Conservation (phyloP, 768 basidiomycete genomes). For the Sutorius australiensis region DNA sequence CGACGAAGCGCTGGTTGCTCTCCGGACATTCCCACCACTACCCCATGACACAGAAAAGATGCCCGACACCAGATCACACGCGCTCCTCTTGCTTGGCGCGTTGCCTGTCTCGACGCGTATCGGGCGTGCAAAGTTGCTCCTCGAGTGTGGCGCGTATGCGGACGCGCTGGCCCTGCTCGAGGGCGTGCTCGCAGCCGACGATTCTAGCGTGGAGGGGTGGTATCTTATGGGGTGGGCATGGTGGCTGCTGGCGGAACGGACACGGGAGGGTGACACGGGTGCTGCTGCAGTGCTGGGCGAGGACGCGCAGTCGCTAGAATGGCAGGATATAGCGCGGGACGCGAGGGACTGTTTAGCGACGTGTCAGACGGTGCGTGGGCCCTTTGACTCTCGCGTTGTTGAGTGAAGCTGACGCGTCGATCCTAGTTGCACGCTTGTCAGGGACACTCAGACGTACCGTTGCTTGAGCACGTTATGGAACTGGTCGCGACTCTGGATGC, state of each 20-base stretch:
- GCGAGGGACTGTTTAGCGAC: conserved; percentile 79
- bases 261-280: conserved; percentile 51
- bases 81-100: conserved; percentile 29
- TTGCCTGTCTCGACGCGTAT: conserved; percentile 68
- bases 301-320: conserved; percentile 45
- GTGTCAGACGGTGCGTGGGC: conserved; percentile 64
- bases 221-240: conserved; percentile 95
- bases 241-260: conserved; percentile 75
- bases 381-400: neutral
- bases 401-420: neutral
- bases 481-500: conserved; percentile 65
- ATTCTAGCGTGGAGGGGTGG: conserved; percentile 87
- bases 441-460: conserved; percentile 68
- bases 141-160: conserved; percentile 69
- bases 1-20: conserved; percentile 65
- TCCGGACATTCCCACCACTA: conserved; percentile 18
- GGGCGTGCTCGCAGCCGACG: conserved; percentile 75
- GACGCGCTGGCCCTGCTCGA: conserved; percentile 74
- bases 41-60: neutral
- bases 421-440: conserved; percentile 65
- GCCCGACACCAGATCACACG: conserved; percentile 29
- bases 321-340: conserved; percentile 78
- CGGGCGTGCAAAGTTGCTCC: conserved; percentile 72
- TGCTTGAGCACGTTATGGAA: conserved; percentile 73
- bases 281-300: conserved; percentile 31